A percentile compares a stretch with the other conserved stretches of the same genome.
These are phyloP conservation scores for Diaporthe eres DNA, from an alignment of 2,329 filamentous ascomycete genomes.

Conservation along the genomic window DNA sequence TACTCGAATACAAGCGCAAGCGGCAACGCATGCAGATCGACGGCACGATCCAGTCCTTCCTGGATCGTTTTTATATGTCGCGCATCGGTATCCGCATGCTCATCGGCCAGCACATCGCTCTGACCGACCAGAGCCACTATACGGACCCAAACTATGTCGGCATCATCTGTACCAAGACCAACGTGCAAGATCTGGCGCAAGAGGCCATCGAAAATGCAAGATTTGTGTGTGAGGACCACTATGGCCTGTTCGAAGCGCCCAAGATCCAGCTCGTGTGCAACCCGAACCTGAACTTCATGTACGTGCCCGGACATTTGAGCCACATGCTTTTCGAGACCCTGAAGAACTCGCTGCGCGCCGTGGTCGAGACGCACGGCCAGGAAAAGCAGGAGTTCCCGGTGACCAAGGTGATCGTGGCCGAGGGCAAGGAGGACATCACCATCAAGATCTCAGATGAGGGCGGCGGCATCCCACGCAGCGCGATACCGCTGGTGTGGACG, in stretches of 20 bases:
- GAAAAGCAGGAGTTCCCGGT: conserved; percentile 97
- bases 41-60: conserved; percentile 95
- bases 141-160: conserved; percentile 95
- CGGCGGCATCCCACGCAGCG: conserved; percentile 91
- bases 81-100: conserved; percentile 99
- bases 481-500: conserved; percentile 98
- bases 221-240: conserved; percentile 99
- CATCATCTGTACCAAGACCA: conserved; percentile 99
- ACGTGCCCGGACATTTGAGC: conserved; percentile 97
- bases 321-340: conserved; percentile 99
- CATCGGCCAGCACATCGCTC: conserved; percentile 96
- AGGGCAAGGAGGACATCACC: conserved; percentile 98
- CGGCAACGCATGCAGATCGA: conserved; percentile 98
- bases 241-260: conserved; percentile 95
- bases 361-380: conserved; percentile 94
- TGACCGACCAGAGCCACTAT: conserved; percentile 92
- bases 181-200: conserved; percentile 92
- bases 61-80: conserved; percentile 99
- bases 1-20: conserved; percentile 97
- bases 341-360: conserved; percentile 97
- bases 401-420: conserved; percentile 97
- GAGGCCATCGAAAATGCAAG: conserved; percentile 98
- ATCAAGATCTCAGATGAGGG: conserved; percentile 99
- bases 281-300: conserved; percentile 97
- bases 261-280: conserved; percentile 98